phyloP scores from a whole-genome alignment of 2,329 filamentous ascomycete species.

The Pseudocercospora cruenta region DNA sequence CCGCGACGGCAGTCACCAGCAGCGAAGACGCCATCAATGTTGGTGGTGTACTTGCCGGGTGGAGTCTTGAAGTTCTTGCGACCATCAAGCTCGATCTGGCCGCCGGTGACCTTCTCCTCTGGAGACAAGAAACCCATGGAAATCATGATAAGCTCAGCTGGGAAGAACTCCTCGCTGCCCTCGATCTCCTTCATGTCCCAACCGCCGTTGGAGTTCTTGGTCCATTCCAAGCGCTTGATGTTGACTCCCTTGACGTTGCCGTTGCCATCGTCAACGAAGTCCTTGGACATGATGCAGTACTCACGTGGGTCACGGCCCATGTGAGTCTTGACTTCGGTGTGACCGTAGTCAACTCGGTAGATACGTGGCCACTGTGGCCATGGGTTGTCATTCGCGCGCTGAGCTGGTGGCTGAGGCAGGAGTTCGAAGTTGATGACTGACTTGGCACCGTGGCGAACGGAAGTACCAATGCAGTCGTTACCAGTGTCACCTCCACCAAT shows the following conservation, averaged over 20 bases:
- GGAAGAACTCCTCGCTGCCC: conserved; percentile 93
- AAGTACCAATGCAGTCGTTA: conserved; percentile 97
- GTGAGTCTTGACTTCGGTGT: conserved; percentile 93
- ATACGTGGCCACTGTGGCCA: conserved; percentile 99
- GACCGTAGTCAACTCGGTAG: conserved; percentile 97
- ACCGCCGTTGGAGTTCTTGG: conserved; percentile 81
- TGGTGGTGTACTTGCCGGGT: conserved; percentile 84
- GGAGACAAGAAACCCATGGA: conserved; percentile 98
- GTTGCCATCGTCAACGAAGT: conserved; percentile 86
- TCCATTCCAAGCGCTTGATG: conserved; percentile 94
- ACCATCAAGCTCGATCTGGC: conserved; percentile 86
- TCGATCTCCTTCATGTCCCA: conserved; percentile 99
- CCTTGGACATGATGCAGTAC: conserved; percentile 97
- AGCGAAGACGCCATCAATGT: conserved; percentile 84
- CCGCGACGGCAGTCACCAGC: conserved; percentile 94
- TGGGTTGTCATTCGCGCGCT: conserved; percentile 91
- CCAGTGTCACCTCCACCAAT: conserved; percentile 98
- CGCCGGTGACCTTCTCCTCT: conserved; percentile 82
- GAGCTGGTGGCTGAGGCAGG: conserved; percentile 84
- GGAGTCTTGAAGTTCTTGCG: conserved; percentile 97
- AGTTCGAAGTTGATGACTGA: conserved; percentile 97
- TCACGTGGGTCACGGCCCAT: conserved; percentile 95
- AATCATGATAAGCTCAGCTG: conserved; percentile 87
- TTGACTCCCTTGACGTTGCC: conserved; percentile 95
- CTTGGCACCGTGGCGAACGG: conserved; percentile 91